Base-by-base conservation (phyloP, 148 eudicot genomes). In the Persicaria maculosa region DNA sequence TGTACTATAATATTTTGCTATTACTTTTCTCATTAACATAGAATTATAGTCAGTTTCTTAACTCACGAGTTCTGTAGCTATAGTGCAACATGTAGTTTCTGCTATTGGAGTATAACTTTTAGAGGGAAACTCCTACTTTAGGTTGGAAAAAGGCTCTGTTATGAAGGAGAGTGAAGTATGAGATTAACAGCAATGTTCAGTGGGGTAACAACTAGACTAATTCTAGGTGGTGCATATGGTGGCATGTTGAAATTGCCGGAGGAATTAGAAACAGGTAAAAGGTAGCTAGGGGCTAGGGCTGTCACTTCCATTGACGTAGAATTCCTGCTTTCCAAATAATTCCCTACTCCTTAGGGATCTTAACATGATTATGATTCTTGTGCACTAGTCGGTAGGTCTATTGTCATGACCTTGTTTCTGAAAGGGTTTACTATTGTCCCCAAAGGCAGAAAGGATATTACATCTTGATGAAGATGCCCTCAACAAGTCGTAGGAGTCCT, bases 1-100 rank as follows among this genome's bases (percentile, higher is more conserved):
- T 76, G 54, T 5, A 20, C 14, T 25, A 6, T 59, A 0, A 25
- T 59, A 16, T 75, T 74, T 47, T 77, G 50, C 54, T 52, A n/a
- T 10, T 15, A 15, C 25, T 20, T 72, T 11, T 62, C 46, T 64
- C 62, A 20, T 58, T 53, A 48, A 25, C 19, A 36, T 22, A 58
- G 17, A 57, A 20, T 58, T 31, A 8, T 58, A 7, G 36, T 7
- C 17, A 17, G 19, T 17, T 57, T 57, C 17, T 6, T 19, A 57
- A 19, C 31, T 57, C 62, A 17, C 9, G 25, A 59, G 9, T 19
- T 31, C 65, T 22, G 15, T 59, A 20, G 5, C 10, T 59, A 22
- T 57, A 6, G 2, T 59, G 15, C 43, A 59, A 53, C 0, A 3
- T 59, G 20, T 57, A 57, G 19, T 54, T 6, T 16, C n/a, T 5